These are phyloP conservation scores for Rhipidocladum racemiflorum DNA, from an alignment of 176 grass and related monocot genomes.

Conservation along the genomic window DNA sequence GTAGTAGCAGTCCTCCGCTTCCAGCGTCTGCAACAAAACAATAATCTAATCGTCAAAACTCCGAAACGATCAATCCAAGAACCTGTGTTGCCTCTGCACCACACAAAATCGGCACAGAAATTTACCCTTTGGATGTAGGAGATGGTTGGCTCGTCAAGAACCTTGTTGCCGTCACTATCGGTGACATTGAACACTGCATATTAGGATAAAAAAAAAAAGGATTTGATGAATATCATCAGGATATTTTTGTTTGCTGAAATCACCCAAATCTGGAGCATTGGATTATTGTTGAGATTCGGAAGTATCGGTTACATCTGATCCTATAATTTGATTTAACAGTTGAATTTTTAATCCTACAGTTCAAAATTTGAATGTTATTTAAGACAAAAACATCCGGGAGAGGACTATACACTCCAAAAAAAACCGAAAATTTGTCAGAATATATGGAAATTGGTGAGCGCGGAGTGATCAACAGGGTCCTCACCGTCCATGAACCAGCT, in stretches of 20 bases:
- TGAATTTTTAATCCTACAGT: too few relatives aligned
- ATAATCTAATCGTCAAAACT: neutral
- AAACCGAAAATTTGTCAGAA: neutral
- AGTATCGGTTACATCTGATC: too few relatives aligned
- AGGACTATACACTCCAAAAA: too few relatives aligned
- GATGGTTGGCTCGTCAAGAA: conserved; percentile 53
- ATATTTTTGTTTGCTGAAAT: too few relatives aligned
- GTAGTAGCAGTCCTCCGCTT: conserved; percentile 64
- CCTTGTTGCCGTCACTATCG: conserved; percentile 65
- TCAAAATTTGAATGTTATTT: too few relatives aligned
- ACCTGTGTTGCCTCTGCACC: neutral
- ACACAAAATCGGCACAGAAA: neutral
- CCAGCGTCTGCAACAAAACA: conserved; percentile 48
- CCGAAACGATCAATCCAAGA: too few relatives aligned
- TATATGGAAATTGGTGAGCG: neutral
- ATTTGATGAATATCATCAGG: too few relatives aligned
- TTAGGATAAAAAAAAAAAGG: neutral
- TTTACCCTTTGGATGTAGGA: conserved; percentile 73
- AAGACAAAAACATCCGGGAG: too few relatives aligned
- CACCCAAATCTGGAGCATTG: too few relatives aligned
- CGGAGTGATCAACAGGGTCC: neutral
- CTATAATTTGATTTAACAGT: too few relatives aligned
- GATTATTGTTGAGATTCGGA: too few relatives aligned
- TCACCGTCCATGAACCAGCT: conserved; percentile 95
- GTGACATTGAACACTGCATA: conserved; percentile 81